Evolutionary conservation across 192 early-diverging fungal genomes (phyloP).

Genomic region (Chytriomyces sp.): DNA sequence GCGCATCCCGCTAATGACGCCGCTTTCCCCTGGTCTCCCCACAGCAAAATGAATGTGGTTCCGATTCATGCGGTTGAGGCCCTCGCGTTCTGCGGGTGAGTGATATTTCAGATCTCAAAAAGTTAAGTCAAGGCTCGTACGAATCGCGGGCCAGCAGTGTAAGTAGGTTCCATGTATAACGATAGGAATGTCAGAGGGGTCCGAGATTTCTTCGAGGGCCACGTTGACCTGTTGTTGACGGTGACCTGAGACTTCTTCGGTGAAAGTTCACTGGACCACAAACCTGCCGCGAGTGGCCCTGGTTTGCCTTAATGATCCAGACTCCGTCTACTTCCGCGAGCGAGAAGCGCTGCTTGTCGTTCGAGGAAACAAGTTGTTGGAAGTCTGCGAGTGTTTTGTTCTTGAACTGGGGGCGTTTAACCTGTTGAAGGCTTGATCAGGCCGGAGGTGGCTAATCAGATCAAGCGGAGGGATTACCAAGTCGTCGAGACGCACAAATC

Average conservation of each 20-base stretch:
- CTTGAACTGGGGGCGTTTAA: constrained; percentile 60
- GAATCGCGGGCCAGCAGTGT: constrained; percentile 55
- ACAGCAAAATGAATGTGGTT: constrained; percentile 91
- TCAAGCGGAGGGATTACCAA: constrained; percentile 48
- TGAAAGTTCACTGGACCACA: no score
- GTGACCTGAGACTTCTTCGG: no score
- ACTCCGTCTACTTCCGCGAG: constrained; percentile 45
- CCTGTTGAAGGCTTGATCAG: constrained; percentile 43
- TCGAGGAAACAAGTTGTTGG: constrained; percentile 66
- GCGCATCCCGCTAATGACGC: constrained; percentile 81
- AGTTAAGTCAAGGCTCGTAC: constrained; percentile 30
- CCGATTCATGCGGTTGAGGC: constrained; percentile 76
- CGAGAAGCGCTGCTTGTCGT: constrained; percentile 82
- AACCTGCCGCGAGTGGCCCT: constrained; percentile 71
- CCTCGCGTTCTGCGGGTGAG: background rate
- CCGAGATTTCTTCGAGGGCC: constrained; percentile 49
- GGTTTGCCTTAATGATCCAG: constrained; percentile 80
- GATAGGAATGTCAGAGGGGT: constrained; percentile 46
- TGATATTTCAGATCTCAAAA: background rate
- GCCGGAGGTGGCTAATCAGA: background rate
- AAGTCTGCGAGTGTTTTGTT: constrained; percentile 63
- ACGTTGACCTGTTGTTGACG: constrained; percentile 37
- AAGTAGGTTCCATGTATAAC: constrained; percentile 75
- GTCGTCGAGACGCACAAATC: constrained; percentile 70
- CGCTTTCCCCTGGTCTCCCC: constrained; percentile 64